Percentiles rank a stretch among this genome's conserved stretches.
phyloP scores from a whole-genome alignment of 1,139 yeast species.

The Candida tropicalis region DNA sequence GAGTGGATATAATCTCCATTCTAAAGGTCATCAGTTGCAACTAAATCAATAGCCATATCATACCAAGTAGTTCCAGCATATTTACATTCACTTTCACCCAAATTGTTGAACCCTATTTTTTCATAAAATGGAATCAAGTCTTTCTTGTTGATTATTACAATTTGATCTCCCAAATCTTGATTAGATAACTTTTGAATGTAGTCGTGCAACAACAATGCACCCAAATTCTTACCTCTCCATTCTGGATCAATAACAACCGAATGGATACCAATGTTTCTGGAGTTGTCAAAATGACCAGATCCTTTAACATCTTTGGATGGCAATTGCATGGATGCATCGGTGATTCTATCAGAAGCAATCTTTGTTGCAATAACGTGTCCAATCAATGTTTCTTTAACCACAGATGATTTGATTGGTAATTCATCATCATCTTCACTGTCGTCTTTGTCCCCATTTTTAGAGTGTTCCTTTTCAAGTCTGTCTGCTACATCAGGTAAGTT shows the following conservation, averaged over 20 bases:
- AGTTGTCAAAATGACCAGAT: slow-evolving; percentile 78
- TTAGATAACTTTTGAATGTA: slow-evolving; percentile 87
- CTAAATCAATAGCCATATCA: slow-evolving; percentile 64
- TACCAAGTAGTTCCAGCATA: slow-evolving; percentile 68
- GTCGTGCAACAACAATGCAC: slow-evolving; percentile 81
- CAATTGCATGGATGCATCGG: slow-evolving; percentile 67
- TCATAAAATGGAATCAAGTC: slow-evolving; percentile 74
- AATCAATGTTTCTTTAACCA: slow-evolving; percentile 65
- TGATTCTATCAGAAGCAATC: slow-evolving; percentile 52
- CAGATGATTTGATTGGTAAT: slow-evolving; percentile 52
- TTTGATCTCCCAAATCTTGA: slow-evolving; percentile 81
- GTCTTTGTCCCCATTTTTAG: slow-evolving; percentile 25
- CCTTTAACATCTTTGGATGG: slow-evolving; percentile 55
- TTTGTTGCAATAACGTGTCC: slow-evolving; percentile 90
- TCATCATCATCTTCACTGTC: slow-evolving; percentile 38
- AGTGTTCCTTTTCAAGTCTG: slow-evolving; percentile 29
- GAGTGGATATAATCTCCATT: not conserved
- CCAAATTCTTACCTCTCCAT: slow-evolving; percentile 80
- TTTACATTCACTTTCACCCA: slow-evolving; percentile 61
- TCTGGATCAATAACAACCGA: slow-evolving; percentile 77
- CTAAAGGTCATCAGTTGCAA: slow-evolving; percentile 55
- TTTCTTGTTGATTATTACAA: slow-evolving; percentile 74
- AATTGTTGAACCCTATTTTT: slow-evolving; percentile 71
- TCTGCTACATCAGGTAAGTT: slow-evolving; percentile 49
- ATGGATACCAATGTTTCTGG: slow-evolving; percentile 79